These are phyloP conservation scores for Hypoxylon sp. DNA, from an alignment of 2,329 filamentous ascomycete genomes.

Conservation along the genomic window DNA sequence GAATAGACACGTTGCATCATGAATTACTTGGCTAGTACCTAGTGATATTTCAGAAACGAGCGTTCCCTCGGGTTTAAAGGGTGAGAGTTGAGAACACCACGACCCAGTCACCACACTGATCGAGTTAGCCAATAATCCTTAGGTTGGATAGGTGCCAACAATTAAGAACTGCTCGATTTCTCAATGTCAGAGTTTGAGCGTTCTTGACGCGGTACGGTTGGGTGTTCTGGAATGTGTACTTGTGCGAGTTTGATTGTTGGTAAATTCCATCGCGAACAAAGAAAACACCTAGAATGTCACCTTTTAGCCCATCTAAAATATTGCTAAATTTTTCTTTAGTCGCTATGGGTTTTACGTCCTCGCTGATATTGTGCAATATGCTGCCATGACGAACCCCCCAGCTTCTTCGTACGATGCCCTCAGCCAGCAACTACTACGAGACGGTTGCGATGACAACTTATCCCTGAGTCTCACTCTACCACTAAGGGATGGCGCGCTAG, in stretches of 20 bases:
- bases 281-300: conserved; percentile 1
- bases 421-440: conserved; percentile 1
- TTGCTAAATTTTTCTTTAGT: too few relatives aligned
- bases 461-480: conserved; percentile 35
- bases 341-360: too few relatives aligned
- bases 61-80: not conserved
- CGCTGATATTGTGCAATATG: conserved; percentile 3
- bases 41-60: not conserved
- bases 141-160: too few relatives aligned
- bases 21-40: not conserved
- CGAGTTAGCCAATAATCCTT: too few relatives aligned
- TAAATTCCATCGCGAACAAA: conserved; percentile 14
- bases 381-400: conserved; percentile 19
- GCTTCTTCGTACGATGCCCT: not conserved
- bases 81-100: too few relatives aligned
- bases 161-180: too few relatives aligned
- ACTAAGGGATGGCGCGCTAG: conserved; percentile 33
- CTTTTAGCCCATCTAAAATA: too few relatives aligned
- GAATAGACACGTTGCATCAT: conserved; percentile 12
- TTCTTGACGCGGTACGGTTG: too few relatives aligned
- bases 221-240: conserved; percentile 23
- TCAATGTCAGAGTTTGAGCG: too few relatives aligned
- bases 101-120: too few relatives aligned
- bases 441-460: conserved; percentile 3
- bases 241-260: conserved; percentile 7